Evolutionary conservation across 768 basidiomycete genomes (phyloP).

Genomic region (Auriscalpium microsporum): DNA sequence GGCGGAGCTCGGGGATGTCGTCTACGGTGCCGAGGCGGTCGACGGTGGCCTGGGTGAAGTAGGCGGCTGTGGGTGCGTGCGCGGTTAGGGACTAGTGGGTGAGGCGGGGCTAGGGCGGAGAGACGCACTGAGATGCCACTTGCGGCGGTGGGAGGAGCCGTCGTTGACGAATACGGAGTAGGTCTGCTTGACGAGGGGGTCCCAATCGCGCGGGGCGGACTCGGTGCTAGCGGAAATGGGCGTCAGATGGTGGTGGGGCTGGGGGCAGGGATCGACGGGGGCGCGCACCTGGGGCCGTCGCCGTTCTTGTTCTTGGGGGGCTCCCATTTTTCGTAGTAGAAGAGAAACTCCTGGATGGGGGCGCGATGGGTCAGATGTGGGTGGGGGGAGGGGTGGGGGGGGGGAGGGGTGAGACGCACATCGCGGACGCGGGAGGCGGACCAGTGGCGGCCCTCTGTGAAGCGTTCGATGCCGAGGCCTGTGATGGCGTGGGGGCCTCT

Average conservation of each 20-base stretch:
- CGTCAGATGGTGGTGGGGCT: constrained; percentile 1
- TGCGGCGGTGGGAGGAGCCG: constrained; percentile 14
- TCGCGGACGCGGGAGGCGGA: constrained; percentile 69
- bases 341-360: constrained; percentile 40
- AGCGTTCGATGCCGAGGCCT: constrained; percentile 81
- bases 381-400: neutral
- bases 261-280: constrained; percentile 8
- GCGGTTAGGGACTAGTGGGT: too few species aligned
- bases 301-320: constrained; percentile 29
- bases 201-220: constrained; percentile 33
- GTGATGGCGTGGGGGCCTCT: constrained; percentile 71
- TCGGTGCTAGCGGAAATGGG: constrained; percentile 22
- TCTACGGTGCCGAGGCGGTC: constrained; percentile 68
- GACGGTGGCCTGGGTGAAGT: constrained; percentile 73
- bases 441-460: constrained; percentile 78
- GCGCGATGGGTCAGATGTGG: constrained; percentile 5
- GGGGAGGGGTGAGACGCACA: constrained; percentile 13
- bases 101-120: neutral
- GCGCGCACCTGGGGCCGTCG: constrained; percentile 19
- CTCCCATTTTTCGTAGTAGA: constrained; percentile 44
- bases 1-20: constrained; percentile 55
- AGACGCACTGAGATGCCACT: constrained; percentile 45
- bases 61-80: constrained; percentile 47
- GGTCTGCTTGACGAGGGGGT: constrained; percentile 45
- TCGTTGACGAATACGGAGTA: constrained; percentile 32